A percentile compares a stretch with the other conserved stretches of the same genome.
Evolutionary conservation across 2,329 filamentous ascomycete species (phyloP).

Genomic region (Talaromyces sp.): DNA sequence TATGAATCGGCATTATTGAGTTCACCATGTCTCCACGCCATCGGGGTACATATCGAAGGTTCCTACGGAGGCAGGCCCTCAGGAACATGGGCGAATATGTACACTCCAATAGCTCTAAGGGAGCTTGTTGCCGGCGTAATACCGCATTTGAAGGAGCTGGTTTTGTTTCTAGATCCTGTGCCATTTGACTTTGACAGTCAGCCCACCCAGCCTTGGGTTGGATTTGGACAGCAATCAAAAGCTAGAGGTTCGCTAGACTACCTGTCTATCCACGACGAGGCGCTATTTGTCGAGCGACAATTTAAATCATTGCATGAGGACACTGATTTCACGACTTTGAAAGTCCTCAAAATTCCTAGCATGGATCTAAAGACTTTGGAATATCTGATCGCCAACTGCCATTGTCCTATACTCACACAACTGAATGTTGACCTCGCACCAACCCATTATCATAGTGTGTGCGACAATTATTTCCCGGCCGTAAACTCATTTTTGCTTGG

Average conservation of each 20-base stretch:
- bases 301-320: not conserved
- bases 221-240: not conserved
- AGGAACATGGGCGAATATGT: too few relatives aligned
- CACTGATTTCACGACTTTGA: not conserved
- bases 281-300: too few relatives aligned
- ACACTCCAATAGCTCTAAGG: not conserved
- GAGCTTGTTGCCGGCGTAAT: not conserved
- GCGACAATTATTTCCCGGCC: not conserved
- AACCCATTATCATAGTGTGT: not conserved
- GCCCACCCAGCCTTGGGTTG: not conserved
- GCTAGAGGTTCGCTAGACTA: not conserved
- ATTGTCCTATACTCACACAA: not conserved
- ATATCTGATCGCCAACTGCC: not conserved
- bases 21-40: not conserved
- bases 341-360: not conserved
- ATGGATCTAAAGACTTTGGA: not conserved
- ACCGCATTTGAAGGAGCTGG: not conserved
- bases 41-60: not conserved
- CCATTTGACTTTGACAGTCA: not conserved
- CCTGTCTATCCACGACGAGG: not conserved
- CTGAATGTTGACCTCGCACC: not conserved
- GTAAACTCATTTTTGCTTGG: not conserved
- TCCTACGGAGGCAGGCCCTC: not conserved
- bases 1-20: not conserved
- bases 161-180: not conserved